Evolutionary conservation across 2,329 filamentous ascomycete species (phyloP), one percentile per base, ranked within the genome.

Genomic region (Didymella exigua): DNA sequence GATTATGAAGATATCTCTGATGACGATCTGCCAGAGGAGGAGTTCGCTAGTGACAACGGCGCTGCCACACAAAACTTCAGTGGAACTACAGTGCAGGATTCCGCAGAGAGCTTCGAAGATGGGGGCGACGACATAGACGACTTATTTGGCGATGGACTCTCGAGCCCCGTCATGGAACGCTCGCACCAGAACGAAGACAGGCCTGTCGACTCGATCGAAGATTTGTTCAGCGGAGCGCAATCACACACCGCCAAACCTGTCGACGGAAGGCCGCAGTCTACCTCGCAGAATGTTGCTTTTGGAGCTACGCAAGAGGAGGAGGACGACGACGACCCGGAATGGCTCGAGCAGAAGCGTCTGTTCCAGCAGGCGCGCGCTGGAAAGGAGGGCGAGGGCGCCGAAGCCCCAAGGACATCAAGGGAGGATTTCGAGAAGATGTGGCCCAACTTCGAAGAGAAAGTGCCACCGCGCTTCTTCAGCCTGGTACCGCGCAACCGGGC

Each of bases 1-100:
- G 95, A 99, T 71, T 99, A 83, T 66, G 91, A 90, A 71, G 91
- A 96, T 69, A 93, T 98, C 59, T 89, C 89, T 62, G 93, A 98
- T 72, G 92, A 96, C 70, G 93, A 97, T 60, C 82, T 96, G 7
- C 89, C 91, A 6, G 91, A 95, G 60, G 87, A 90, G 56, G 84
- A 87, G 54, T 63, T 65, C 19, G 61, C 57, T 27, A 44, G 36
- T 37, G 66, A 61, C 33, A 64, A 62, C 38, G 65, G 62, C 27
- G 61, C 54, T 26, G 58, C 56, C 19, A 49, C 62, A 7, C 66
- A 60, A 6, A 66, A 68, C 33, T 63, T 66, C 40, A 74, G 70
- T 40, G 73, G 71, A 13, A 71, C 65, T 6, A 72, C 69, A 1
- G 49, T 72, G 45, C 65, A 73, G 41, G 70, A 67, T 13, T 62